Conservation (phyloP, 345 rosid genomes). For the Erysimum cheiranthoides region DNA sequence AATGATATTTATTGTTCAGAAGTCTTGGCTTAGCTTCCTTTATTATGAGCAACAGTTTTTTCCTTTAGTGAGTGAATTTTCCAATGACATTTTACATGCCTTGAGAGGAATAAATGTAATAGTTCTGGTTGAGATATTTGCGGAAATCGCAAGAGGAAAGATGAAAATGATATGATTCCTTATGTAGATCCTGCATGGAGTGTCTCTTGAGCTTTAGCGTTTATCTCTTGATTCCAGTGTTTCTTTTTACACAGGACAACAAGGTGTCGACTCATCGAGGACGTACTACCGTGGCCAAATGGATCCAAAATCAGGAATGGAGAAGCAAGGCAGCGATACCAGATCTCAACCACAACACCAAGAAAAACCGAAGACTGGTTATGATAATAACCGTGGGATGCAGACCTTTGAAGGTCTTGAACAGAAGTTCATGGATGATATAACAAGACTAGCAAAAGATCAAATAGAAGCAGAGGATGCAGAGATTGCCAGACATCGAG, state of each 20-base stretch:
- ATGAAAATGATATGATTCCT: background rate
- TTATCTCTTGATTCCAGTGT: conserved; percentile 26
- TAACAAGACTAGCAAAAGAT: conserved; percentile 69
- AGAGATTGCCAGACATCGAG: conserved; percentile 81
- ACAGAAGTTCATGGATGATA: conserved; percentile 73
- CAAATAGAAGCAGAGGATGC: conserved; percentile 83
- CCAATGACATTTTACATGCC: background rate
- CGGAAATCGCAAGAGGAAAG: background rate
- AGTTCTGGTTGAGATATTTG: background rate
- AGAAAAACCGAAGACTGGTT: conserved; percentile 58
- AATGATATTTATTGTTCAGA: background rate
- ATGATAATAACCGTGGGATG: conserved; percentile 54
- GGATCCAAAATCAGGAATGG: conserved; percentile 56
- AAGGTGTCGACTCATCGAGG: conserved; percentile 67
- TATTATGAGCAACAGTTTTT: background rate
- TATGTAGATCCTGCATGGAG: conserved; percentile 10
- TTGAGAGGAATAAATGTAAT: background rate
- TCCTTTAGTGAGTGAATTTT: background rate
- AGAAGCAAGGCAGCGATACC: conserved; percentile 57
- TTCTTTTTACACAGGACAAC: conserved; percentile 66
- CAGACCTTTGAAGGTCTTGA: conserved; percentile 71
- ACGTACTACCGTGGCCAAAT: conserved; percentile 67
- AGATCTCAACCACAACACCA: conserved; percentile 65
- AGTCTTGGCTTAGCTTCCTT: background rate
- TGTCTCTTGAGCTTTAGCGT: conserved; percentile 9